phyloP scores from a whole-genome alignment of 306 rosid genomes.

The Coriaria nepalensis region DNA sequence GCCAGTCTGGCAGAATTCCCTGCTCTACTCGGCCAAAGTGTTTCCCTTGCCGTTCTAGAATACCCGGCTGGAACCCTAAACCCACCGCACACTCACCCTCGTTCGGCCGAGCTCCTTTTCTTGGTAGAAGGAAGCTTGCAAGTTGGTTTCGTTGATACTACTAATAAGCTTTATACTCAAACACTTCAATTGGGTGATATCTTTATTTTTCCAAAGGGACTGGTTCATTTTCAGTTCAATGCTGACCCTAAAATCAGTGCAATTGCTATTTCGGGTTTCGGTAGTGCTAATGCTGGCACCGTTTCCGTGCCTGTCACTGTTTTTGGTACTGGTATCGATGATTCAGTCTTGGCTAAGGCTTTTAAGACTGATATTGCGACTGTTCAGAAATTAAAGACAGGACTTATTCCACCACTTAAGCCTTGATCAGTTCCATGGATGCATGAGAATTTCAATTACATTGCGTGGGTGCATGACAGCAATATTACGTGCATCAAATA shows the following conservation, averaged over 20 bases:
- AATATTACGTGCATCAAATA: no score
- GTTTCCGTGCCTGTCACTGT: conserved; percentile 31
- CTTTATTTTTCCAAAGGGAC: conserved; percentile 42
- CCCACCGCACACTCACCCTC: conserved; percentile 49
- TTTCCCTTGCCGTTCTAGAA: conserved; percentile 31
- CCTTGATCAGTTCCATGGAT: no score
- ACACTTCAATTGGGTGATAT: conserved; percentile 26
- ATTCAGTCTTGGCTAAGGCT: conserved; percentile 30
- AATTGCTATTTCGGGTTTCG: conserved; percentile 33
- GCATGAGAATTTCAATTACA: no score
- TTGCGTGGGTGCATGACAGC: no score
- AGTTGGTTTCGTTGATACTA: conserved; percentile 41
- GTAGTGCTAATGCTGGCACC: conserved; percentile 31
- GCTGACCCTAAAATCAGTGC: conserved; percentile 8
- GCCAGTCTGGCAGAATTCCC: conserved; percentile 32
- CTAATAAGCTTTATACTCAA: conserved; percentile 35
- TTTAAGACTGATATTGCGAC: conserved; percentile 32
- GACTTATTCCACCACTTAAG: conserved; percentile 19
- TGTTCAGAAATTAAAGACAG: conserved; percentile 29
- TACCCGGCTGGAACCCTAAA: conserved; percentile 22
- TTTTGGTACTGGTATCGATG: conserved; percentile 25
- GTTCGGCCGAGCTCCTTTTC: conserved; percentile 35
- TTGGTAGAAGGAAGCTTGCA: conserved; percentile 21
- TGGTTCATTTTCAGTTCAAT: conserved; percentile 38
- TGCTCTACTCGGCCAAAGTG: conserved; percentile 43